Base-by-base conservation (phyloP, 2,329 filamentous ascomycete species). In the Aspergillus fischeri region DNA sequence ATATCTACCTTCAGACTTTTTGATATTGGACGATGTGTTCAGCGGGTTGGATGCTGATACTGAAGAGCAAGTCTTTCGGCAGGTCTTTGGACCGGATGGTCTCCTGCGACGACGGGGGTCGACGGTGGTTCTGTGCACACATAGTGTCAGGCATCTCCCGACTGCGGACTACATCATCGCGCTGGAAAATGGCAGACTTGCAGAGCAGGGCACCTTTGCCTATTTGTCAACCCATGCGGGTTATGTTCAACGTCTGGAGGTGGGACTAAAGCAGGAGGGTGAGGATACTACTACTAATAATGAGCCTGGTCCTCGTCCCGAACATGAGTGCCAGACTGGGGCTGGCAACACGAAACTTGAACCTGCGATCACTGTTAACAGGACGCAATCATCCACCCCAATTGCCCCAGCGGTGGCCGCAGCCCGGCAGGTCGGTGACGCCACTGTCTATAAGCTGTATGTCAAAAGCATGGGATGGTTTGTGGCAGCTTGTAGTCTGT, bases 1-100 rank as follows among this genome's bases (percentile, higher is more conserved):
- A 0, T 83, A 80, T 56, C 70, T 75, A 1, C 60, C 70, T 8
- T 68, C 64, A 6, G 63, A 72, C 1, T 65, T 81, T 0, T 20
- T 80, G 1, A 32, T 83, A 3, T 63, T 83, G 0, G 80, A 83
- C 55, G 79, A 83, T 52, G 65, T 74, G 0, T 75, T 82, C 38
- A 78, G 78, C 49, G 0, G 75, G 78, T 1, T 57, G n/a, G 57
- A 59, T 44, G 47, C 50, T 3, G 38, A 45, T 5, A 59, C 57
- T 1, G 57, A 59, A 48, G 27, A 59, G 20, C 57, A 53, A 21
- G 35, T 59, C n/a, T 55, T 59, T 35, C 28, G 51, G 10, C 32
- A 29, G 20, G 28, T 59, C 7, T 48, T 59, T 21, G 53, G 44
- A 27, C 8, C 4, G 10, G n/a, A 42, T 35, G 57, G 57, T 3